Conservation (phyloP, 371 early-diverging fungal genomes). For the Globomyces sp. region DNA sequence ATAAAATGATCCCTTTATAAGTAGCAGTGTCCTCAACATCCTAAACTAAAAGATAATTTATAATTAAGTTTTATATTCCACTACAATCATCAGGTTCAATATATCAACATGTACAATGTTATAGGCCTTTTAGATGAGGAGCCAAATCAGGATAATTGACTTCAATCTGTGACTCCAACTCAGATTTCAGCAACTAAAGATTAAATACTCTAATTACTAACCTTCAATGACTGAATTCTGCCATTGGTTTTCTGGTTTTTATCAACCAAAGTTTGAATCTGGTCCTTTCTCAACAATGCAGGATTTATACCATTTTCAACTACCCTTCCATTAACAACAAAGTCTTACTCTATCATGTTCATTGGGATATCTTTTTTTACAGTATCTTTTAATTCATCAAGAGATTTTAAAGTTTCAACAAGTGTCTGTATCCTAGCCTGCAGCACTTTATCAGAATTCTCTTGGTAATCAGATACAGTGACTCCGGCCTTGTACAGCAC, state of each 20-base stretch:
- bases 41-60: no score
- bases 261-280: constrained; percentile 36
- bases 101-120: not conserved
- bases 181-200: constrained; percentile 3
- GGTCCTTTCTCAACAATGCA: constrained; percentile 25
- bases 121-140: constrained; percentile 4
- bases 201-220: not conserved
- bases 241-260: constrained; percentile 47
- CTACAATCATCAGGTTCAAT: no score
- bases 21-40: no score
- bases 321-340: constrained; percentile 15
- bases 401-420: not conserved
- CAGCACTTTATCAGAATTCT: not conserved
- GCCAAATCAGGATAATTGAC: constrained; percentile 13
- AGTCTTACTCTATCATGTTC: constrained; percentile 22
- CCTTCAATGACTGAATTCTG: constrained; percentile 26
- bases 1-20: no score
- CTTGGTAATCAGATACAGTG: constrained; percentile 7
- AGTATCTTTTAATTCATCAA: constrained; percentile 1
- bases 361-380: constrained; percentile 19
- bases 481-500: constrained; percentile 9
- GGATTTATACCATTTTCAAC: constrained; percentile 40
- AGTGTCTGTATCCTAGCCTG: not conserved
- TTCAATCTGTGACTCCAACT: constrained; percentile 8
- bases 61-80: no score